Evolutionary conservation across 805 yeast genomes (phyloP).

Genomic region (Pichia thaimueangensis): DNA sequence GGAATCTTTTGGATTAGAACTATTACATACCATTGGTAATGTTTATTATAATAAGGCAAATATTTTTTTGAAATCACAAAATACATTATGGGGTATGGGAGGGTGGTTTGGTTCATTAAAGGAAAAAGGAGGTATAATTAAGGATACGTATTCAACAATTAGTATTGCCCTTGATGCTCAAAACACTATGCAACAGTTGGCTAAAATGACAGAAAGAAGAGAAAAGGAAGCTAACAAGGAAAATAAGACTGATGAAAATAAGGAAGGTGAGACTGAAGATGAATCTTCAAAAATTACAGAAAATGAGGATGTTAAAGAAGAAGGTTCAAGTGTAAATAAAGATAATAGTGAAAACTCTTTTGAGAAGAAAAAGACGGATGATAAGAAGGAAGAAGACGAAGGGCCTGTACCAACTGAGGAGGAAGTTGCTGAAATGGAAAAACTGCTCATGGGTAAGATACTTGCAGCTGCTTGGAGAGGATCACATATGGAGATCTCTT

Average conservation of each 20-base stretch:
- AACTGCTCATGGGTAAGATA: conserved; percentile 78
- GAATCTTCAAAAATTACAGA: not conserved
- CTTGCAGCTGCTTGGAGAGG: conserved; percentile 95
- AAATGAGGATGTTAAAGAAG: not conserved
- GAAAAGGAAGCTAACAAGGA: conserved; percentile 19
- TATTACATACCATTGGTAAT: conserved; percentile 76
- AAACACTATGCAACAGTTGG: conserved; percentile 64
- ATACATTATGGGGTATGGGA: conserved; percentile 73
- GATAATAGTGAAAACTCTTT: not conserved
- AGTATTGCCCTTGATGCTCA: conserved; percentile 88
- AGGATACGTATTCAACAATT: conserved; percentile 76
- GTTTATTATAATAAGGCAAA: conserved; percentile 71
- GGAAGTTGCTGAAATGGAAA: conserved; percentile 67
- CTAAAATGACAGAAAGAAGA: conserved; percentile 55
- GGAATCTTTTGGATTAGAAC: conserved; percentile 92
- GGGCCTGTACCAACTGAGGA: conserved; percentile 44
- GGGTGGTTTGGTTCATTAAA: conserved; percentile 76
- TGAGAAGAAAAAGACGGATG: not conserved
- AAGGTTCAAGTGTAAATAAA: not conserved
- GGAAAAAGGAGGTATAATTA: conserved; percentile 77
- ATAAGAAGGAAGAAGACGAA: conserved; percentile 17
- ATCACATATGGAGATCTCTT: conserved; percentile 77
- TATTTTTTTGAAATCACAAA: conserved; percentile 66
- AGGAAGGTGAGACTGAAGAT: not conserved
- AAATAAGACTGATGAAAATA: not conserved